Evolutionary conservation across 805 yeast genomes (phyloP).

Genomic region (Ogataea pilisensis): DNA sequence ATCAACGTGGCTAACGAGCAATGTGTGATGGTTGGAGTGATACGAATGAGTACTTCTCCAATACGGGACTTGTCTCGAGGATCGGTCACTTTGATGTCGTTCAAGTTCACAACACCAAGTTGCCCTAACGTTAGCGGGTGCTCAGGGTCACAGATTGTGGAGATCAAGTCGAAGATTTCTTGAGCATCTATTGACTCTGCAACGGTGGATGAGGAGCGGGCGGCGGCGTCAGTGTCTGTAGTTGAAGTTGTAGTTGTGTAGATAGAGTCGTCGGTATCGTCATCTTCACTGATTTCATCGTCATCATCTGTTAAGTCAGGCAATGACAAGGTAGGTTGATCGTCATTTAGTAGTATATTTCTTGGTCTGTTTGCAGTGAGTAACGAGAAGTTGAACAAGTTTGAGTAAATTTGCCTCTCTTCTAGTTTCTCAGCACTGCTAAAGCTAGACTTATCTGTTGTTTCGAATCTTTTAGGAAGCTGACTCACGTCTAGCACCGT

Average conservation of each 20-base stretch:
- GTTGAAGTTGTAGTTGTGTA: conserved; percentile 3
- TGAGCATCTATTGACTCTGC: conserved; percentile 75
- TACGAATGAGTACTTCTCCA: conserved; percentile 73
- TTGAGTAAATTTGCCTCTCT: conserved; percentile 12
- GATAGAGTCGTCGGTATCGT: conserved; percentile 6
- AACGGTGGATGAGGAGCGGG: no score
- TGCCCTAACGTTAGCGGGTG: conserved; percentile 95
- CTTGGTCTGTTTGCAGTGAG: conserved; percentile 5
- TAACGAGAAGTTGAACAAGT: conserved; percentile 34
- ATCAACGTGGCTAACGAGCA: conserved; percentile 94
- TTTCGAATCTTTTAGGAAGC: conserved; percentile 62
- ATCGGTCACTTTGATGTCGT: conserved; percentile 71
- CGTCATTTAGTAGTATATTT: no score
- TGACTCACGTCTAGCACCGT: conserved; percentile 69
- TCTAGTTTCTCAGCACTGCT: conserved; percentile 18
- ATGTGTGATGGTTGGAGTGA: conserved; percentile 97
- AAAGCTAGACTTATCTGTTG: background rate
- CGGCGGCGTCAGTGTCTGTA: conserved; percentile 5
- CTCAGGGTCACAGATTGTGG: conserved; percentile 92
- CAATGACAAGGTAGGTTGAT: conserved; percentile 1
- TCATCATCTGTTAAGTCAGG: conserved; percentile 14
- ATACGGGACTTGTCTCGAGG: conserved; percentile 48
- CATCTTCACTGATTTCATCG: conserved; percentile 5
- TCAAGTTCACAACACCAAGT: conserved; percentile 83
- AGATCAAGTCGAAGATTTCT: conserved; percentile 81